Evolutionary conservation across 148 eudicot genomes (phyloP), one percentile per base, ranked within the genome.

Genomic region (Silene conica): DNA sequence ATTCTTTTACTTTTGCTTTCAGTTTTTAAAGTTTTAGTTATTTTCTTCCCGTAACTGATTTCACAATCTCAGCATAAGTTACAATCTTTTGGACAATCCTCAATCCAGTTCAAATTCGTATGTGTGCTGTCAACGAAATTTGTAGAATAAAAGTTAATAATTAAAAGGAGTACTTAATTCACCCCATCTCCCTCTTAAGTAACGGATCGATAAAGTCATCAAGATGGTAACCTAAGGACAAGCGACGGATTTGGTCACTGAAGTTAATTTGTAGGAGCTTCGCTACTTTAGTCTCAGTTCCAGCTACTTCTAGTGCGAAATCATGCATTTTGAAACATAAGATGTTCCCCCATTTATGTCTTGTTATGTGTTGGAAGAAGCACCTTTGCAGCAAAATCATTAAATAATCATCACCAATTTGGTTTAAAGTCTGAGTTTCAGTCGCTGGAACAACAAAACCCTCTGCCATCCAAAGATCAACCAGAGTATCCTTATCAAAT

Each of bases 391-490:
- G 20, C 50, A 81, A 54, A 19, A 12, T 25, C 50, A 16, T 22
- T 6, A 81, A 43, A 28, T 67, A 67, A 31, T 79, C 67, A 0
- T 76, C 63, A 46, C 58, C 74, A 13, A 21, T 22, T 23, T 73
- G 75, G 12, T 78, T 61, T 4, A 38, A 1, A 16, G 63, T 50
- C n/a, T 52, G 56, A 16, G n/a, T 6, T 64, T 3, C 19, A 25
- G 45, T 19, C 10, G 25, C 9, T 6, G 72, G 65, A 18, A 46
- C 5, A n/a, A 83, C 19, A 20, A 75, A 76, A 0, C 83, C 83
- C 15, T 83, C 71, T 0, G 81, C 81, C 65, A 77, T 83, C 86
- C 86, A 80, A 20, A 74, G 73, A 16, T 31, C 43, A 13, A 70
- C 56, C 61, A 83, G 2, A 0, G 45, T 62, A 26, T 71, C 62